Evolutionary conservation across 2,329 filamentous ascomycete genomes (phyloP), one percentile per base, ranked within the genome.

Genomic region (Colletotrichum sp.): DNA sequence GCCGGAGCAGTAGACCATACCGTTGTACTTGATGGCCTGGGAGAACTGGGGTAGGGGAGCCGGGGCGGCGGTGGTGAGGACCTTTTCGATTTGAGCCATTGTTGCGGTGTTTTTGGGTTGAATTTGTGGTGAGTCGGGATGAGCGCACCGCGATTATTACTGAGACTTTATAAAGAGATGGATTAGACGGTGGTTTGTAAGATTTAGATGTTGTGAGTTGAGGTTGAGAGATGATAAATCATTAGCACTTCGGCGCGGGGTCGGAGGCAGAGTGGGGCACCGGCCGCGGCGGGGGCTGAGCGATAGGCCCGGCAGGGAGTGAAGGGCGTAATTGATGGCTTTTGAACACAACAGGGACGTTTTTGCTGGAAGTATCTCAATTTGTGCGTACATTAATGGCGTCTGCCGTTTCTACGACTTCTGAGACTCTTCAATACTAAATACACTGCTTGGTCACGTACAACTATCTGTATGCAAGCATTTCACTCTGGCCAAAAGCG

Each of bases 1-100:
- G 28, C 93, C 93, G 3, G 91, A 93, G 85, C 92, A 94, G 85
- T 93, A 94, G n/a, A 95, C 91, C 82, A 93, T 90, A 79, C 92
- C 92, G 80, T 92, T 91, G 82, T 88, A 88, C 77, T 90, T 87
- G 78, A 93, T 86, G 55, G 91, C 92, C 80, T 93, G 90, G 4
- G 88, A 91, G 82, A 91, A 90, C 79, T 92, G 88, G 0, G 89
- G 89, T 55, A 90, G 82, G 88, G 90, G 78, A 0, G 80, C 75
- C 6, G 80, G 82, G 0, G 81, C 82, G 9, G 79, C 78, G 13
- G 78, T 77, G 1, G 81, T 77, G 27, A 78, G 76, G 5, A 81
- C 78, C 1, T 80, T 73, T 68, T 76, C 71, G 43, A 52, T 25
- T 16, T 65, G 65, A 48, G 71, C 10, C 70, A 74, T 76, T 43